Base-by-base conservation (phyloP, 768 basidiomycete species). In the Lentinula raphanica region DNA sequence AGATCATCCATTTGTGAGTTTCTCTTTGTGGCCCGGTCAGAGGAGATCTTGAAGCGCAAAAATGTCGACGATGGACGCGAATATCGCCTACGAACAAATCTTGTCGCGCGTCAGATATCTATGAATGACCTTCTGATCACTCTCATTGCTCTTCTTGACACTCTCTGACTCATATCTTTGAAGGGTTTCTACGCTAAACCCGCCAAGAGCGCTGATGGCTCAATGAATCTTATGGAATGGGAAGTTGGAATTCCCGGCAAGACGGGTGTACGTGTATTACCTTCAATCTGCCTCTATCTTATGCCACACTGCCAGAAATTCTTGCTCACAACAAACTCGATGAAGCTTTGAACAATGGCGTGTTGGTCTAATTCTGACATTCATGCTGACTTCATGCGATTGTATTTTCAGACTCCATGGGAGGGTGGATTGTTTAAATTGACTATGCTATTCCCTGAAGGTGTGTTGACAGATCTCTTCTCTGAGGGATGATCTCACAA, bases 201-300 rank as follows among this genome's bases (percentile, higher is more conserved):
- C 23, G 77, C 82, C 45, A 99, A 99, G 74, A 81, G 86, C 19
- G 69, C 85, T 23, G 97, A 99, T 74, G 94, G 96, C 17, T 89
- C 94, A 2, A 87, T 98, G 86, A 95, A 98, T 72, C 78, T 99
- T 49, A 85, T 98, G 84, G 87, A 93, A 70, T 99, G 97, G 97
- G 97, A 98, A 70, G 94, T 97, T 2, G 97, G 97, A 23, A 98
- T 99, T 64, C 97, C 97, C 17, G 97, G 97, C 28, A 98, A 97
- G 74, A 62, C 79, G 49, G 80, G 79, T 59, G 97, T 97, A 72
- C 74, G 91, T 81, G 12, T 15, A n/a, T 3, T 46, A 27, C 21
- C 27, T 48, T 39, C 21, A 31, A 32, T n/a, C 49, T 50, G 49
- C 39, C 56, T 56, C 23, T 17, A 57, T 64, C 39, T 56, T 56